A percentile compares a stretch with the other conserved stretches of the same genome.
These are phyloP conservation scores for Ogataea glucozyma DNA, from an alignment of 805 yeast species.

Conservation along the genomic window DNA sequence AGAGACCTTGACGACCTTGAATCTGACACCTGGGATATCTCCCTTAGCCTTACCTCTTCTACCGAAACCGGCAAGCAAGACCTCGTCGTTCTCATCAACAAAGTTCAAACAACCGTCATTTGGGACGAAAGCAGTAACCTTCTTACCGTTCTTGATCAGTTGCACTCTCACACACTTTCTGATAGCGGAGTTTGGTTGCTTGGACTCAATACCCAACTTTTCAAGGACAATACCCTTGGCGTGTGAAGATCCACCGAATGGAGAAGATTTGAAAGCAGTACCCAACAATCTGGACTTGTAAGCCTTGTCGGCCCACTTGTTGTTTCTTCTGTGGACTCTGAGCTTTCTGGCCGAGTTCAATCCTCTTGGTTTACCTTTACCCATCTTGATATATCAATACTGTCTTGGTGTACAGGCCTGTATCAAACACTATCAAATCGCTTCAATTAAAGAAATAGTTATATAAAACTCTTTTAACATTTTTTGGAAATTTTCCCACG, in stretches of 20 bases:
- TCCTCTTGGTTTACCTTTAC: constrained; percentile 99
- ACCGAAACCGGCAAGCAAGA: constrained; percentile 99
- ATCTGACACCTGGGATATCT: constrained; percentile 99
- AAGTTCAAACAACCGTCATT: constrained; percentile 99
- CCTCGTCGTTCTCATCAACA: constrained; percentile 99
- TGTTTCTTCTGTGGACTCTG: constrained; percentile 99
- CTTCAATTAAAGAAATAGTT: constrained; percentile 9
- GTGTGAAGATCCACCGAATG: constrained; percentile 99
- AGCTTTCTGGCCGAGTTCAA: constrained; percentile 99
- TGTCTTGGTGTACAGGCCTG: constrained; percentile 7
- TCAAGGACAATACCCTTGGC: constrained; percentile 99
- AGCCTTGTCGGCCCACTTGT: constrained; percentile 99
- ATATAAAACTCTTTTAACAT: constrained; percentile 5
- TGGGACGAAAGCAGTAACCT: constrained; percentile 99
- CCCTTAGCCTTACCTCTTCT: constrained; percentile 99
- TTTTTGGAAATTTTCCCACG: constrained; percentile 6
- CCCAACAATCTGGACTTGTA: constrained; percentile 99
- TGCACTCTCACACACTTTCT: constrained; percentile 99
- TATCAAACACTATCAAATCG: constrained; percentile 1
- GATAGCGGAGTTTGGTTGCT: constrained; percentile 99
- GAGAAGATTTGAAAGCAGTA: constrained; percentile 99
- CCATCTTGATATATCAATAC: constrained; percentile 60
- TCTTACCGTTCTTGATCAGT: constrained; percentile 99
- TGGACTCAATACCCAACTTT: constrained; percentile 99
- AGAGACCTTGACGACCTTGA: constrained; percentile 99